Evolutionary conservation across 352 stramenopile species (phyloP).

Genomic region (Pythium plurisporium): DNA sequence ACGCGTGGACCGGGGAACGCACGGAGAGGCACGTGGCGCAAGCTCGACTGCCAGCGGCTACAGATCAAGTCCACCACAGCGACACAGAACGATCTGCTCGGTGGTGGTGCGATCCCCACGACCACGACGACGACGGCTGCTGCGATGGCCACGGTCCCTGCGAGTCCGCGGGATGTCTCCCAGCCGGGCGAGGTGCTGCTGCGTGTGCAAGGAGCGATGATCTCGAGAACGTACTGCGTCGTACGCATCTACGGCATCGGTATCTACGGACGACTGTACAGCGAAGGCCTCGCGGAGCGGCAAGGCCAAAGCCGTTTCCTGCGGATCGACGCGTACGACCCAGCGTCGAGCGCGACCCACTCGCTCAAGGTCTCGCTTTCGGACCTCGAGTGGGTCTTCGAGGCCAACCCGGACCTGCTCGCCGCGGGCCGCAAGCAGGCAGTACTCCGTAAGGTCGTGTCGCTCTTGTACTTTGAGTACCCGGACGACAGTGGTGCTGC

Average conservation of each 20-base stretch:
- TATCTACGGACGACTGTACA: slow-evolving; percentile 52
- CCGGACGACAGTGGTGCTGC: slow-evolving; percentile 16
- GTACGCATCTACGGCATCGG: slow-evolving; percentile 55
- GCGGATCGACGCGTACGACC: slow-evolving; percentile 54
- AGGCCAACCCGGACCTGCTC: slow-evolving; percentile 34
- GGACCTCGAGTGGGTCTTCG: slow-evolving; percentile 56
- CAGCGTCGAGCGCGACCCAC: slow-evolving; percentile 24
- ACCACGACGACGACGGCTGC: background rate
- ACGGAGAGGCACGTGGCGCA: slow-evolving; percentile 44
- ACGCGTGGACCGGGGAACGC: slow-evolving; percentile 22
- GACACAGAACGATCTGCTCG: background rate
- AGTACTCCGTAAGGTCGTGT: slow-evolving; percentile 45
- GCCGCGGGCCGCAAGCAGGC: slow-evolving; percentile 47
- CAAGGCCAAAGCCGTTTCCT: slow-evolving; percentile 34
- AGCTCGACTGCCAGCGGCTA: slow-evolving; percentile 31
- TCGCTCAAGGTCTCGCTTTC: slow-evolving; percentile 37
- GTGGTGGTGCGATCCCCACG: too few relatives aligned
- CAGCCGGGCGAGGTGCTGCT: slow-evolving; percentile 34
- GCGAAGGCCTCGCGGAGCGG: slow-evolving; percentile 32
- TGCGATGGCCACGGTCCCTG: too few relatives aligned
- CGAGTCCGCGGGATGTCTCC: slow-evolving; percentile 1
- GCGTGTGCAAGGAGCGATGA: slow-evolving; percentile 41
- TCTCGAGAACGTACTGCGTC: slow-evolving; percentile 59
- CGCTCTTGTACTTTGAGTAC: slow-evolving; percentile 66
- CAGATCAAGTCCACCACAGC: slow-evolving; percentile 20